Percentiles rank a stretch among this genome's conserved stretches.
Conservation (phyloP, 805 yeast species). For the Debaryomyces maramus region DNA sequence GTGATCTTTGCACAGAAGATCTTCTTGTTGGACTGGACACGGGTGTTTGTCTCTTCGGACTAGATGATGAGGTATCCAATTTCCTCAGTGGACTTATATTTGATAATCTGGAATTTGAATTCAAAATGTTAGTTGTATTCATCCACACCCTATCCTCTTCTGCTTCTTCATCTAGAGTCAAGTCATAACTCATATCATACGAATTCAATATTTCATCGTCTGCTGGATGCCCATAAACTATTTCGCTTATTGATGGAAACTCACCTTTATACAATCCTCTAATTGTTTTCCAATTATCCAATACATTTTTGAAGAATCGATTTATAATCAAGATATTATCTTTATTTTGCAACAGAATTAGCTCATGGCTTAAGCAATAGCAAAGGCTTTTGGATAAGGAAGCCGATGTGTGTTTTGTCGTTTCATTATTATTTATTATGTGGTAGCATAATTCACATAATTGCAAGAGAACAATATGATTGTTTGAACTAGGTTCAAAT, state of each 20-base stretch:
- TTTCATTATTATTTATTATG: conserved; percentile 33
- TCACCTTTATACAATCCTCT: conserved; percentile 8
- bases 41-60: conserved; percentile 5
- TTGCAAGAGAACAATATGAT: conserved; percentile 41
- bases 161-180: conserved; percentile 27
- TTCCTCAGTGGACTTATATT: neutral
- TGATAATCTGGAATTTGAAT: conserved; percentile 7
- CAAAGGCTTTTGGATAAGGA: conserved; percentile 49
- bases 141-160: conserved; percentile 18
- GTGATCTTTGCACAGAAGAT: neutral
- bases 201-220: conserved; percentile 20
- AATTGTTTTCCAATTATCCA: conserved; percentile 50
- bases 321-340: conserved; percentile 52
- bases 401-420: conserved; percentile 45
- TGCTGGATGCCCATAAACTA: conserved; percentile 13
- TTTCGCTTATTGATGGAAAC: conserved; percentile 16
- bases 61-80: neutral
- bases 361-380: conserved; percentile 57
- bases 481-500: conserved; percentile 11
- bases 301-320: conserved; percentile 52
- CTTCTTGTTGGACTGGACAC: conserved; percentile 7
- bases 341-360: conserved; percentile 36
- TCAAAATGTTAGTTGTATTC: conserved; percentile 16
- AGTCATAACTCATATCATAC: conserved; percentile 34
- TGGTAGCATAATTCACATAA: conserved; percentile 39